Conservation (phyloP, 306 rosid species). For the Alnus rubra region DNA sequence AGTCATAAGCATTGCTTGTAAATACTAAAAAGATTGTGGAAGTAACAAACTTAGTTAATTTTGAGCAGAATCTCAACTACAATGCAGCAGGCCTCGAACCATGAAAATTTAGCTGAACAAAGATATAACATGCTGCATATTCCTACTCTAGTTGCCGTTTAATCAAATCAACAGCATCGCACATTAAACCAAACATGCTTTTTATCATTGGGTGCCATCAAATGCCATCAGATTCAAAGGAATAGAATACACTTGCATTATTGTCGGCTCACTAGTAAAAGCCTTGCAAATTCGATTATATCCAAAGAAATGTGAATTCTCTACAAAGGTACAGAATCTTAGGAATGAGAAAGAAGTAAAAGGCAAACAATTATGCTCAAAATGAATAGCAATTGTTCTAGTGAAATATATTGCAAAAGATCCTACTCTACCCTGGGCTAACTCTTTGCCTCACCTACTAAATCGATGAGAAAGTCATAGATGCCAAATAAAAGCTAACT, state of each 20-base stretch:
- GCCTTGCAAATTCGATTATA: background rate
- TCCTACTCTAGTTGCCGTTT: background rate
- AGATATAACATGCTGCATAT: too few species aligned
- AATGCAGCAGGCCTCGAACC: too few species aligned
- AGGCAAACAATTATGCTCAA: background rate
- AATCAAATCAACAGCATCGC: background rate
- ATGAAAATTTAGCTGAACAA: too few species aligned
- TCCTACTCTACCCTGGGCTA: constrained; percentile 3
- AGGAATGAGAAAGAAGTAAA: background rate
- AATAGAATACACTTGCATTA: background rate
- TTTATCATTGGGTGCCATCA: background rate
- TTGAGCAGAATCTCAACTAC: too few species aligned
- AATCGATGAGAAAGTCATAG: constrained; percentile 10
- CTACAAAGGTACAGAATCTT: background rate
- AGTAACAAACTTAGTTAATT: too few species aligned
- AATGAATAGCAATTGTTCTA: constrained; percentile 11
- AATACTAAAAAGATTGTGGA: too few species aligned
- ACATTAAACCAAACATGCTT: background rate
- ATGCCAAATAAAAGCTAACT: background rate
- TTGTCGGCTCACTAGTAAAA: background rate
- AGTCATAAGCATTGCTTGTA: too few species aligned
- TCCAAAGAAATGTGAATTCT: background rate
- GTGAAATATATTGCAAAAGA: background rate
- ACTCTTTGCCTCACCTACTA: constrained; percentile 5
- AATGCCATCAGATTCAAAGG: background rate